Evolutionary conservation across 2,329 filamentous ascomycete genomes (phyloP).

Genomic region (Pestalotiopsis sp.): DNA sequence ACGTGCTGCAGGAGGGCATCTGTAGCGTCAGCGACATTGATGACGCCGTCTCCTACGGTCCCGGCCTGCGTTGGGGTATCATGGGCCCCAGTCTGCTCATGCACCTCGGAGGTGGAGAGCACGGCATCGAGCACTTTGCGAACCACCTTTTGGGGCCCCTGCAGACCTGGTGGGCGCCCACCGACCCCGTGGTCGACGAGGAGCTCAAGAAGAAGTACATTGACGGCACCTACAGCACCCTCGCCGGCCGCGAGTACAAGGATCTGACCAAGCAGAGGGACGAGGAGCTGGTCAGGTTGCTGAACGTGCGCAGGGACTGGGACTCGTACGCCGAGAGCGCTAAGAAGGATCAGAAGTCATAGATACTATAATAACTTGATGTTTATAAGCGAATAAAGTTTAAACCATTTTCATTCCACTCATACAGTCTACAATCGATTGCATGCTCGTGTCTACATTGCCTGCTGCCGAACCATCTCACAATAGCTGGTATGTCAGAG

Average conservation of each 20-base stretch:
- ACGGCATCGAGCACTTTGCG: conserved; percentile 21
- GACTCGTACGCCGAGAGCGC: conserved; percentile 15
- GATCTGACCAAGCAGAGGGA: conserved; percentile 22
- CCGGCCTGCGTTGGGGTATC: conserved; percentile 23
- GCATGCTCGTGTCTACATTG: too few relatives aligned
- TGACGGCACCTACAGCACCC: conserved; percentile 17
- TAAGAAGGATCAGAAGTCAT: conserved; percentile 4
- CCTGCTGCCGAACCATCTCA: too few relatives aligned
- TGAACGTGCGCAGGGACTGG: conserved; percentile 22
- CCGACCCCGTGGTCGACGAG: conserved; percentile 23
- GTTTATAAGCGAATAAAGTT: neutral
- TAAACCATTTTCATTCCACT: too few relatives aligned
- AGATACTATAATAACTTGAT: neutral
- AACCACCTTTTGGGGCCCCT: conserved; percentile 23
- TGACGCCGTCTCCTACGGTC: conserved; percentile 21
- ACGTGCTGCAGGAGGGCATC: conserved; percentile 22
- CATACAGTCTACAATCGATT: too few relatives aligned
- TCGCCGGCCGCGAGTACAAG: conserved; percentile 17
- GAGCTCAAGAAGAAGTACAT: conserved; percentile 23
- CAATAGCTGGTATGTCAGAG: too few relatives aligned
- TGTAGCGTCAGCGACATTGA: conserved; percentile 20
- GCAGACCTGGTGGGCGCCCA: conserved; percentile 24
- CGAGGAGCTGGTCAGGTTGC: conserved; percentile 21
- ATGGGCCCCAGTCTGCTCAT: conserved; percentile 24
- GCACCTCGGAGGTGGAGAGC: conserved; percentile 23